phyloP scores from a whole-genome alignment of 768 basidiomycete genomes.

The Rhizopogon vinicolor region DNA sequence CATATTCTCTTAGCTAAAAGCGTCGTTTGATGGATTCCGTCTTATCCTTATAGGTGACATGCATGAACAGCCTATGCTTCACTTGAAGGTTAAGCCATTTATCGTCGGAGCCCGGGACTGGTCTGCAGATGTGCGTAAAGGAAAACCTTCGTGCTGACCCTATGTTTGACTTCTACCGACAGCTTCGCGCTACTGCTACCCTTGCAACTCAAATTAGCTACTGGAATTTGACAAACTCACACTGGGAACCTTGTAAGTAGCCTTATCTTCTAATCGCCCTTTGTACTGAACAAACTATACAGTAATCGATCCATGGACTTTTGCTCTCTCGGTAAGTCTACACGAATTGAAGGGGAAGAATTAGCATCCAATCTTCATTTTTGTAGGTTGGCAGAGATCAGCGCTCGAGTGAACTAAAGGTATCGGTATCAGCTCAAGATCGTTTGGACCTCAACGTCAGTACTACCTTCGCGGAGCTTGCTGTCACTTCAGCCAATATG shows the following conservation, averaged over 20 bases:
- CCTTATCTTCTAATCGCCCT: background rate
- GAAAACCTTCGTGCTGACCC: background rate
- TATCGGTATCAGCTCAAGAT: constrained; percentile 70
- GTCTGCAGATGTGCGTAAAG: constrained; percentile 73
- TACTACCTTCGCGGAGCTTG: constrained; percentile 84
- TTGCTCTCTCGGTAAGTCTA: constrained; percentile 58
- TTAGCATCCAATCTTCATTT: constrained; percentile 5
- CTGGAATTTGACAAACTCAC: constrained; percentile 96
- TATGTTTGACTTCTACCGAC: background rate
- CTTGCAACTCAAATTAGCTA: constrained; percentile 85
- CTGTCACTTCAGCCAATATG: constrained; percentile 64
- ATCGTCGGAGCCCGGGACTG: constrained; percentile 83
- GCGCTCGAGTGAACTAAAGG: constrained; percentile 44
- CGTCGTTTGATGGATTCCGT: constrained; percentile 86
- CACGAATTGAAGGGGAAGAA: background rate
- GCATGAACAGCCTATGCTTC: constrained; percentile 92
- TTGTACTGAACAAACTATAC: constrained; percentile 8
- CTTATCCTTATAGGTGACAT: constrained; percentile 91
- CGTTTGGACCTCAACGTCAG: constrained; percentile 90
- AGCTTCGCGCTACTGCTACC: constrained; percentile 84
- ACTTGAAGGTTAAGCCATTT: constrained; percentile 85
- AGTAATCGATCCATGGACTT: constrained; percentile 97
- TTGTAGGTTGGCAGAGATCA: constrained; percentile 51
- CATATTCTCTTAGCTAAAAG: constrained; percentile 57
- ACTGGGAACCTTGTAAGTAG: constrained; percentile 88